Conservation (phyloP, 108 stramenopile genomes). For the Cyclotella kingstonii region DNA sequence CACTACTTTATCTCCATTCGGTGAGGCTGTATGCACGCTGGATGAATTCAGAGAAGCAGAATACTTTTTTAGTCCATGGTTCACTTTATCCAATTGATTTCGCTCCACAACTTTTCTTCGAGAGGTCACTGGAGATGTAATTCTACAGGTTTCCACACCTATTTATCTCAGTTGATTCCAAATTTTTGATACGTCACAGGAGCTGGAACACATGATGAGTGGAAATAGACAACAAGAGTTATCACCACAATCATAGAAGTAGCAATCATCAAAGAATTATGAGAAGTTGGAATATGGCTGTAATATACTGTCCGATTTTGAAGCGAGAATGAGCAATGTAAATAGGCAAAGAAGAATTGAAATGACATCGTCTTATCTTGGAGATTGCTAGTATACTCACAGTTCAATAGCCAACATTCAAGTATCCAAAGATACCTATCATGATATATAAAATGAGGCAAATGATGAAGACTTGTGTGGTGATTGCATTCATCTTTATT, state of each 20-base stretch:
- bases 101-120: neutral
- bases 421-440: slow-evolving; percentile 51
- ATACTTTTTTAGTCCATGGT: neutral
- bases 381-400: neutral
- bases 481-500: slow-evolving; percentile 16
- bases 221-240: slow-evolving; percentile 80
- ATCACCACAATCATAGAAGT: slow-evolving; percentile 69
- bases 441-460: slow-evolving; percentile 50
- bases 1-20: too few species aligned
- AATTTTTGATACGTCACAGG: slow-evolving; percentile 62
- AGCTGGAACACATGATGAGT: slow-evolving; percentile 78
- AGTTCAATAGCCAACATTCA: slow-evolving; percentile 60
- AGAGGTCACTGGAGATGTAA: neutral
- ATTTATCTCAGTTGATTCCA: slow-evolving; percentile 26
- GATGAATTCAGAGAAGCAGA: too few species aligned
- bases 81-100: neutral
- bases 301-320: slow-evolving; percentile 59
- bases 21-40: too few species aligned
- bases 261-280: slow-evolving; percentile 54
- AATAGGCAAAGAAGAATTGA: neutral
- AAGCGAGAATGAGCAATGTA: neutral
- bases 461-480: slow-evolving; percentile 28
- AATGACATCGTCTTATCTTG: too few species aligned
- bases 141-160: slow-evolving; percentile 5
- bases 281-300: slow-evolving; percentile 45